Conservation (phyloP, 257 asterid genomes). For the Gentiana macrophylla region DNA sequence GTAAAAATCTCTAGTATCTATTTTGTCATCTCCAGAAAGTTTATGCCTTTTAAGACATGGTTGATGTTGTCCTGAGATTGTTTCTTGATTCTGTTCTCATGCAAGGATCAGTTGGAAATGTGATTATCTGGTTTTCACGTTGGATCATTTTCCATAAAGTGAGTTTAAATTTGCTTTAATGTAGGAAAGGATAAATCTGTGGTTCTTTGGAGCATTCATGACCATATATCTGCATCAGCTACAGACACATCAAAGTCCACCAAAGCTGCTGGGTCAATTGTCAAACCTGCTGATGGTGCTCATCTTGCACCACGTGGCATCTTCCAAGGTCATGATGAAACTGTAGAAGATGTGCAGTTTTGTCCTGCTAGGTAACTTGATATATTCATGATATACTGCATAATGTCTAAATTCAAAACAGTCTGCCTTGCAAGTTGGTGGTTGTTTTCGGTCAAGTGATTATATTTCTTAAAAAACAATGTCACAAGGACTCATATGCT, state of each 20-base stretch:
- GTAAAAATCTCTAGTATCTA: neutral
- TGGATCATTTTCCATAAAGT: neutral
- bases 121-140: neutral
- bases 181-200: conserved; percentile 94
- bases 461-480: too few species aligned
- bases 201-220: conserved; percentile 95
- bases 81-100: neutral
- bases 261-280: conserved; percentile 50
- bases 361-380: conserved; percentile 83
- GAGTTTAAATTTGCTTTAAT: conserved; percentile 4
- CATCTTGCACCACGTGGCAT: conserved; percentile 87
- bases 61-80: neutral
- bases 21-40: neutral
- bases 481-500: too few species aligned
- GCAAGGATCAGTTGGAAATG: neutral
- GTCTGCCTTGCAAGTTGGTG: too few species aligned
- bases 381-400: too few species aligned
- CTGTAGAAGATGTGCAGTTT: conserved; percentile 96
- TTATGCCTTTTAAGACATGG: neutral
- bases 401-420: too few species aligned
- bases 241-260: conserved; percentile 43
- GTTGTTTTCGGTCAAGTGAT: too few species aligned
- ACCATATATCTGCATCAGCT: conserved; percentile 79
- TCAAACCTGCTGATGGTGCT: conserved; percentile 66
- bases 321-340: conserved; percentile 81